Evolutionary conservation across 176 grass and related monocot genomes (phyloP).

Genomic region (Eragrostis nindensis): DNA sequence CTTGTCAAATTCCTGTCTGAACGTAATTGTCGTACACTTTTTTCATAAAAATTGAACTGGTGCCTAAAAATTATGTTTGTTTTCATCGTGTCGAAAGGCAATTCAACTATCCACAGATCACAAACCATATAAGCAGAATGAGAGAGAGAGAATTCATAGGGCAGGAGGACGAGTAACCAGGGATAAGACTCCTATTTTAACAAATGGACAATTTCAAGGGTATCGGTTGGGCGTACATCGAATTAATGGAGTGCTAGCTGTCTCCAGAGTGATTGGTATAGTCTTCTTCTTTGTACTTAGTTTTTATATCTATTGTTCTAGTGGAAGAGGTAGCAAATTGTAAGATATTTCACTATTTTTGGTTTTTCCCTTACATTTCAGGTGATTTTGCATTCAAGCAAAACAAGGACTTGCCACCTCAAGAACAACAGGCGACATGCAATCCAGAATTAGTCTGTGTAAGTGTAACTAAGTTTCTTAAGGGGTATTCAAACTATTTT

Average conservation of each 20-base stretch:
- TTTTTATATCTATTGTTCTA: background rate
- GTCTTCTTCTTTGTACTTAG: background rate
- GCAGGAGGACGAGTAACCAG: constrained; percentile 6
- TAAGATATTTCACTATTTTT: background rate
- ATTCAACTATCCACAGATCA: constrained; percentile 29
- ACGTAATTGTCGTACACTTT: background rate
- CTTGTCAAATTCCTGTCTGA: background rate
- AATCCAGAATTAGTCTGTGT: constrained; percentile 5
- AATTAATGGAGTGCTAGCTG: background rate
- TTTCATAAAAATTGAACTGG: background rate
- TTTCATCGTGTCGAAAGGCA: constrained; percentile 35
- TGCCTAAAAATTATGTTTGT: constrained; percentile 8
- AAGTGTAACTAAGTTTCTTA: constrained; percentile 18
- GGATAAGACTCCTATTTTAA: background rate
- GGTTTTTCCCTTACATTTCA: background rate
- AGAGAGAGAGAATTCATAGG: background rate
- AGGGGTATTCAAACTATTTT: background rate
- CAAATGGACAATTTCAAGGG: background rate
- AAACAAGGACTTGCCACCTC: background rate
- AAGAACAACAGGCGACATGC: constrained; percentile 37
- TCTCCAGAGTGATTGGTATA: constrained; percentile 40
- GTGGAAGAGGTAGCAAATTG: background rate
- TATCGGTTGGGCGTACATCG: background rate
- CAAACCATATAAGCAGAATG: background rate
- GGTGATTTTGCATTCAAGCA: constrained; percentile 34